Conservation (phyloP, 495 filamentous ascomycete species). For the Xylaria bambusicola region DNA sequence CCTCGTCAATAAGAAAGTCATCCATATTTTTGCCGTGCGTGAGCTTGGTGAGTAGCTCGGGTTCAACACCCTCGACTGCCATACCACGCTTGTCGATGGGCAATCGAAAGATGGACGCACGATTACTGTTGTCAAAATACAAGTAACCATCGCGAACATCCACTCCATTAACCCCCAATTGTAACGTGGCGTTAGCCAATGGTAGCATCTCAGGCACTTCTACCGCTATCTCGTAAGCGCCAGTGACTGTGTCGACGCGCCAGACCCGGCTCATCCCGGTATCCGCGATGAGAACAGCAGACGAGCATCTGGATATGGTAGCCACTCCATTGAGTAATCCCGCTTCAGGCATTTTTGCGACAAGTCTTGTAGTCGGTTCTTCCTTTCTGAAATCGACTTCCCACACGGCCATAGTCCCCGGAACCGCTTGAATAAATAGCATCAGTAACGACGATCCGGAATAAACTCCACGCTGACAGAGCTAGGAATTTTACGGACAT, state of each 20-base stretch:
- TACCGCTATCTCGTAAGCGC: constrained; percentile 31
- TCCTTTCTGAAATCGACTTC: constrained; percentile 9
- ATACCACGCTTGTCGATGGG: constrained; percentile 30
- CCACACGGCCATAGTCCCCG: constrained; percentile 13
- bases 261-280: constrained; percentile 34
- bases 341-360: constrained; percentile 19
- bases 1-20: constrained; percentile 33
- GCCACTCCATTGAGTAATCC: constrained; percentile 40
- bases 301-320: constrained; percentile 22
- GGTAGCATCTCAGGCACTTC: constrained; percentile 24
- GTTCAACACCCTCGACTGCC: neutral
- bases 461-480: constrained; percentile 1
- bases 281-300: constrained; percentile 39
- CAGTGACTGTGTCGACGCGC: constrained; percentile 37
- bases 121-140: constrained; percentile 41
- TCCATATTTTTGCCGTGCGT: constrained; percentile 21
- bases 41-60: neutral
- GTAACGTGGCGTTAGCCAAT: neutral
- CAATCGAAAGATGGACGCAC: constrained; percentile 32
- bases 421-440: neutral
- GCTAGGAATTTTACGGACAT: no score
- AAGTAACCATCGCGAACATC: constrained; percentile 31
- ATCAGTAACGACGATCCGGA: constrained; percentile 6
- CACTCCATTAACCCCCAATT: constrained; percentile 39
- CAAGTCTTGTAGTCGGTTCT: neutral